Evolutionary conservation across 306 rosid genomes (phyloP).

Genomic region (Prunus mira): DNA sequence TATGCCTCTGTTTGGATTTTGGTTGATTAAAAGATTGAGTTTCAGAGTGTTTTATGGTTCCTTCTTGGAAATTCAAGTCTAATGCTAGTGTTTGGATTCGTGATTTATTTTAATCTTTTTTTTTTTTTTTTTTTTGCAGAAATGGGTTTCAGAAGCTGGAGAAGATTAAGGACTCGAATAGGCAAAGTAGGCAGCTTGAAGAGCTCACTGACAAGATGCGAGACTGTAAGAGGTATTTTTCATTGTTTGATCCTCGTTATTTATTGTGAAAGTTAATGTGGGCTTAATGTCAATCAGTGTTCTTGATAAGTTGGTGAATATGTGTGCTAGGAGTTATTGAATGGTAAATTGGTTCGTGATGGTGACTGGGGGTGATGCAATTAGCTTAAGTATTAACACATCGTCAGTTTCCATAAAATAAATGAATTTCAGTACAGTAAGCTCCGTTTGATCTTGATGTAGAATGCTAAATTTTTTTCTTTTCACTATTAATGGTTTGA

Average conservation of each 20-base stretch:
- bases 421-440: background rate
- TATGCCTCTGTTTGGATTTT: background rate
- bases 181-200: slow-evolving; percentile 87
- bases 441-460: background rate
- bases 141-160: slow-evolving; percentile 98
- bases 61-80: background rate
- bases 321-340: background rate
- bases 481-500: background rate
- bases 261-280: background rate
- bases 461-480: background rate
- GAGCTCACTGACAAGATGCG: slow-evolving; percentile 93
- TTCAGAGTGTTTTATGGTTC: background rate
- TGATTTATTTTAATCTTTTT: background rate
- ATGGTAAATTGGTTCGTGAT: background rate
- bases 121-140: slow-evolving; percentile 30
- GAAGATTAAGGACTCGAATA: slow-evolving; percentile 83
- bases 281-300: background rate
- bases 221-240: slow-evolving; percentile 73
- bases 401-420: background rate
- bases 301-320: background rate
- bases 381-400: background rate
- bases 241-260: background rate
- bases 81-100: background rate
- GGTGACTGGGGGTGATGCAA: background rate
- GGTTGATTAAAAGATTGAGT: background rate